Evolutionary conservation across 257 asterid genomes (phyloP).

Genomic region (Solanum chiquidenum): DNA sequence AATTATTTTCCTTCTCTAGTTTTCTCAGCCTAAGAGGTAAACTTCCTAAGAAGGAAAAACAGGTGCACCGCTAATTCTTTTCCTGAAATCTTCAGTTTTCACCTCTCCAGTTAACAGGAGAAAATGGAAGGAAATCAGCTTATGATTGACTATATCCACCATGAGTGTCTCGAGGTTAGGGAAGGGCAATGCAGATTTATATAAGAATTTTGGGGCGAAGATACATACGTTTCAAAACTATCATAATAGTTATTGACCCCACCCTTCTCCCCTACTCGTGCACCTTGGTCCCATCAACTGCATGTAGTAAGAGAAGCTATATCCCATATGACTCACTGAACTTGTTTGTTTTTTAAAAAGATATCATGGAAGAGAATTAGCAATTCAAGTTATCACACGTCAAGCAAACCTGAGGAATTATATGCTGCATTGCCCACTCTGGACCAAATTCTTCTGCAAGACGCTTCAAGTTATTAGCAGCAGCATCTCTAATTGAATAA

Average conservation of each 20-base stretch:
- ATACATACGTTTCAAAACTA: not conserved
- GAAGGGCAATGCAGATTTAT: not conserved
- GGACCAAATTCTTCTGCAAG: conserved; percentile 57
- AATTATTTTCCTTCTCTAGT: not conserved
- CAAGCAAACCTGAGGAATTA: conserved; percentile 47
- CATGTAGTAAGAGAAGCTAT: not conserved
- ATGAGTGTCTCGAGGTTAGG: not conserved
- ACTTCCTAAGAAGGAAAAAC: not conserved
- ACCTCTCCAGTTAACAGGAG: not conserved
- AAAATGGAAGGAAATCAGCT: not conserved
- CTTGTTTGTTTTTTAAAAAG: not conserved
- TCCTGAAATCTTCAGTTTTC: not conserved
- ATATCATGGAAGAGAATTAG: not conserved
- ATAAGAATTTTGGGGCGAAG: not conserved
- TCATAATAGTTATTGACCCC: not conserved
- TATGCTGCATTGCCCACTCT: conserved; percentile 60
- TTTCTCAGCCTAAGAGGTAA: not conserved
- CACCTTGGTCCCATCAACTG: not conserved
- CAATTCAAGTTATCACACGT: not conserved
- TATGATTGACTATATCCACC: not conserved
- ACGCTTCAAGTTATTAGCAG: conserved; percentile 49
- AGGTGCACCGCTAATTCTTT: not conserved
- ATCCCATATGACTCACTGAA: not conserved
- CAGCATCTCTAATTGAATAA: conserved; percentile 48
- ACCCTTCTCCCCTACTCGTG: not conserved